Evolutionary conservation across 163 green algal genomes (phyloP).

Genomic region (Trebouxiophyceae sp.): DNA sequence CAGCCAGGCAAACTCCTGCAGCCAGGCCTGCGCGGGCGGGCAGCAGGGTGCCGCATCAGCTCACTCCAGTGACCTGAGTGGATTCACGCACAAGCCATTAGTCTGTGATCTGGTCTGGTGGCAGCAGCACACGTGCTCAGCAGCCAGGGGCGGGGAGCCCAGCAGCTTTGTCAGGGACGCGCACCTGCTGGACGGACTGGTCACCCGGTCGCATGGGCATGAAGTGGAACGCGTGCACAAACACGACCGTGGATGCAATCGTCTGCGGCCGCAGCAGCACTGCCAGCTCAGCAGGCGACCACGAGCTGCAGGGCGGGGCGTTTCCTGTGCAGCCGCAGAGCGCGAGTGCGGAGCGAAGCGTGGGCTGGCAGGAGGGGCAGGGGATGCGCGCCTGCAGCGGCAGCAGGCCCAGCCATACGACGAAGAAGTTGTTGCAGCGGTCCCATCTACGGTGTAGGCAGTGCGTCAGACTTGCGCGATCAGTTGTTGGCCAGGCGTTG

Average conservation of each 20-base stretch:
- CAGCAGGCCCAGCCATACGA: not conserved
- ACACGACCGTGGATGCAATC: not conserved
- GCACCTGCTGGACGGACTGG: not conserved
- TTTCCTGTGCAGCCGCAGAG: not conserved
- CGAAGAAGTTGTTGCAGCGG: not conserved
- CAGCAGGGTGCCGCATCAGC: constrained; percentile 1
- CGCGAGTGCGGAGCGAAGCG: not conserved
- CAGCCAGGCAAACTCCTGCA: constrained; percentile 58
- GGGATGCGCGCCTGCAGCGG: not conserved
- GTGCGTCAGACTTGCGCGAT: not conserved
- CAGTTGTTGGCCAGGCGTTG: not conserved
- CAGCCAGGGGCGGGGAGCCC: not conserved
- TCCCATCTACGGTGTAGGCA: not conserved
- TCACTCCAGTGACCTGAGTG: not conserved
- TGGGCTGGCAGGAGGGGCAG: not conserved
- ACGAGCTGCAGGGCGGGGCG: not conserved
- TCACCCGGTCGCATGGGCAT: not conserved
- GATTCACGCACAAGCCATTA: no score
- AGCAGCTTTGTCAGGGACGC: no score
- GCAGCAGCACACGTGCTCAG: not conserved
- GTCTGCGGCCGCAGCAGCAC: not conserved
- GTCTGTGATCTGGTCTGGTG: no score
- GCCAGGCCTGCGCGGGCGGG: constrained; percentile 19
- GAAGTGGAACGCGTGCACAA: not conserved
- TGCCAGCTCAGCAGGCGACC: not conserved